Base-by-base conservation (phyloP, 495 filamentous ascomycete genomes). In the Monascus purpureus region DNA sequence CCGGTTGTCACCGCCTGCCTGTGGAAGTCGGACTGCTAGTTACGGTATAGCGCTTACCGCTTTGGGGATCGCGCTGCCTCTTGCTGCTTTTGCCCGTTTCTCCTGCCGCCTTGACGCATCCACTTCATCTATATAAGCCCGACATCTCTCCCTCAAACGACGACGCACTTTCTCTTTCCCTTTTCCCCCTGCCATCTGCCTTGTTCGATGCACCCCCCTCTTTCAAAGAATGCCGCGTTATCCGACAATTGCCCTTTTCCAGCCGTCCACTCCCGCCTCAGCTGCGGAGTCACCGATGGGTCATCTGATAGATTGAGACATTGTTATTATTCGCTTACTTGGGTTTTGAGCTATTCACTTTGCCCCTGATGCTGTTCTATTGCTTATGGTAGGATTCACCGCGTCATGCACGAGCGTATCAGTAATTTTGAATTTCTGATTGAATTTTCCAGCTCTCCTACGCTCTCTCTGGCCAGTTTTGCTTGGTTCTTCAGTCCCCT, bases 111-210 rank as follows among this genome's bases (percentile, higher is more conserved):
- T 30, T 18, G 25, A 36, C 18, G 3, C 17, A 34, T 28, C 36
- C 16, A 13, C 36, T 29, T 9, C 30, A 39, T 39, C 37, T 39
- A 39, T 39, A 39, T 40, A 40, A 40, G 19, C 19, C 38, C 28
- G 38, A 19, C 38, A 28, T 20, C 38, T 35, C 38, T 34, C 32
- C 32, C 19, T 40, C 28, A 13, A 40, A 36, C 28, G 13, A 41
- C 33, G 20, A 41, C 38, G 33, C 29, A 35, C 33, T 36, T 41
- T 41, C 38, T 41, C 32, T 41, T 41, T 25, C 33, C 23, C 29
- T 32, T 36, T 27, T 22, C 17, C 27, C 33, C 33, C 33, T 31
- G 17, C 11, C 25, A 13, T 27, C 25, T 27, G 5, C 11, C 11
- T 27, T 13, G 25, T 27, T 19, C 17, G 16, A 24, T 36, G 38